phyloP scores from a whole-genome alignment of 2,329 filamentous ascomycete species.

The Ophiostoma novo-ulmi region DNA sequence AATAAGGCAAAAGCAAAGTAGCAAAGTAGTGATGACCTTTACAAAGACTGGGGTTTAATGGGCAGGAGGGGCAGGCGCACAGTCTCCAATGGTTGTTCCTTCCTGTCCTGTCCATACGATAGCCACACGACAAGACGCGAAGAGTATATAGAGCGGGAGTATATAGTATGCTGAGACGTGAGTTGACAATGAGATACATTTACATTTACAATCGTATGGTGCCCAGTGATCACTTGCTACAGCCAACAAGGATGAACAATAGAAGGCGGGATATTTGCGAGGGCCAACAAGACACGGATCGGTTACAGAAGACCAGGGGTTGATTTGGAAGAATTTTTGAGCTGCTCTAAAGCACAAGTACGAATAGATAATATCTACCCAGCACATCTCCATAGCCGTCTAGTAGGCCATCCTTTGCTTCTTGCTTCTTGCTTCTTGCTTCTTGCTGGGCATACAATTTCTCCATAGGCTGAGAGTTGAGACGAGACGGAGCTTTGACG shows the following conservation, averaged over 20 bases:
- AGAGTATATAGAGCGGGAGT: not conserved
- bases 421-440: not conserved
- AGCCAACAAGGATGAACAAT: not conserved
- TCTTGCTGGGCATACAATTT: no score
- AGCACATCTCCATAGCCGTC: not conserved
- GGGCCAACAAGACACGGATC: not conserved
- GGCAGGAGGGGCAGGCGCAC: not conserved
- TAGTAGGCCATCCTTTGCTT: not conserved
- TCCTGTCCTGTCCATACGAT: not conserved
- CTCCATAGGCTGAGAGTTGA: not conserved
- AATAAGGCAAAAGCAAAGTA: not conserved
- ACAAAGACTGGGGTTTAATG: not conserved
- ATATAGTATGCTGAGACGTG: not conserved
- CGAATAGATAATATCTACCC: not conserved
- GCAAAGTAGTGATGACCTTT: not conserved
- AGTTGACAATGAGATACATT: not conserved
- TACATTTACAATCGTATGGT: no score
- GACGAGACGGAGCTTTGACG: constrained; percentile 1
- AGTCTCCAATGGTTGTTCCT: not conserved
- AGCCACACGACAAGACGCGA: not conserved
- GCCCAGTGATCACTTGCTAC: not conserved
- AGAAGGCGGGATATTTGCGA: not conserved
- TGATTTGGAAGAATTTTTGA: not conserved
- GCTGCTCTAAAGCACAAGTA: not conserved
- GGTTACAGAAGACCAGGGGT: constrained; percentile 7